Conservation (phyloP, 2,329 filamentous ascomycete genomes). For the Aspergillus sp. region DNA sequence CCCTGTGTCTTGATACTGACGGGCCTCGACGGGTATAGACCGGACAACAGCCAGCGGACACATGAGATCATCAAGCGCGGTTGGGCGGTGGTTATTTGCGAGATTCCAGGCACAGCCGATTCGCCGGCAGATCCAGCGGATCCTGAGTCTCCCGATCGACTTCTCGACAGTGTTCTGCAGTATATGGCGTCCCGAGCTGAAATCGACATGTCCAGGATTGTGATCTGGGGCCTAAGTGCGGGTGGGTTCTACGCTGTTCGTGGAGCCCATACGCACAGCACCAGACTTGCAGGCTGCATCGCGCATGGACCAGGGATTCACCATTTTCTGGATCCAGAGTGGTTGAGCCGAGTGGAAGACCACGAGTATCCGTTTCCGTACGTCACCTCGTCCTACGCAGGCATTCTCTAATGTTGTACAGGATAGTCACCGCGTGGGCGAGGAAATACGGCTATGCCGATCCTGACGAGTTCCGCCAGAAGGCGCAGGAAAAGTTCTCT, state of each 20-base stretch:
- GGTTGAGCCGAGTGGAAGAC: conserved; percentile 65
- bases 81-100: conserved; percentile 66
- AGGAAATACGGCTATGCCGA: conserved; percentile 65
- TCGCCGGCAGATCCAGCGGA: conserved; percentile 68
- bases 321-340: conserved; percentile 63
- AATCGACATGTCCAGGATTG: conserved; percentile 62
- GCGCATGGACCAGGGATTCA: conserved; percentile 69
- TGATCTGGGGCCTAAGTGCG: conserved; percentile 68
- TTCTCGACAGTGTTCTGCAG: conserved; percentile 65
- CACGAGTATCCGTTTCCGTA: conserved; percentile 69
- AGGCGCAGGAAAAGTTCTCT: conserved; percentile 65
- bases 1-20: conserved; percentile 62
- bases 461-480: conserved; percentile 59
- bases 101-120: conserved; percentile 71
- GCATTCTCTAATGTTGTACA: conserved; percentile 24
- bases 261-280: conserved; percentile 68
- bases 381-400: conserved; percentile 25
- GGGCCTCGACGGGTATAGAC: conserved; percentile 63
- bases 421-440: conserved; percentile 58
- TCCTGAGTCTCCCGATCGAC: conserved; percentile 61
- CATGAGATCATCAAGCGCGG: conserved; percentile 67
- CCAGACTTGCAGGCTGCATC: conserved; percentile 58
- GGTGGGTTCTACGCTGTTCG: conserved; percentile 72
- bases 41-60: conserved; percentile 56
- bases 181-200: conserved; percentile 59